Conservation (phyloP, 179 eudicot species). For the Pouteria campechiana region DNA sequence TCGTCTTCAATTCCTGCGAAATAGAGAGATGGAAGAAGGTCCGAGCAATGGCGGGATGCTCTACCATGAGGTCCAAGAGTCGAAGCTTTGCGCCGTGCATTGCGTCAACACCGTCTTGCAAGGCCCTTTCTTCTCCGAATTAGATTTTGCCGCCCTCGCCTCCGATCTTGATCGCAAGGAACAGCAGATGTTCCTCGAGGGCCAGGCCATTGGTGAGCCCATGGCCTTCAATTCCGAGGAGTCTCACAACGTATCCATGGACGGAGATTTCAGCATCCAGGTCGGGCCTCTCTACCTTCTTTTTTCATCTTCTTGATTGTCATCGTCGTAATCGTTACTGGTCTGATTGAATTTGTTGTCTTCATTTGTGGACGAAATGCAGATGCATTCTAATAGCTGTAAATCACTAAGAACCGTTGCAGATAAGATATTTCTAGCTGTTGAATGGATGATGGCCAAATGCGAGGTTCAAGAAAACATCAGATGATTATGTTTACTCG, state of each 20-base stretch:
- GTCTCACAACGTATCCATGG: constrained; percentile 84
- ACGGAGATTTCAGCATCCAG: constrained; percentile 97
- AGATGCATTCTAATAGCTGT: too few relatives aligned
- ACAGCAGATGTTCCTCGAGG: constrained; percentile 61
- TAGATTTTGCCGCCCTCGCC: constrained; percentile 91
- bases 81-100: constrained; percentile 92
- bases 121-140: constrained; percentile 90
- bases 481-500: too few relatives aligned
- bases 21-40: constrained; percentile 24
- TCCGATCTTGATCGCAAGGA: constrained; percentile 77
- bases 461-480: too few relatives aligned
- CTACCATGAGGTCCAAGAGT: constrained; percentile 96
- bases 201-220: constrained; percentile 3
- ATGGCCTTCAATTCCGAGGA: constrained; percentile 25
- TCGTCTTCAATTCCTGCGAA: not conserved
- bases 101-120: constrained; percentile 91
- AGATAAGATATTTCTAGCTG: too few relatives aligned
- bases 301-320: not conserved
- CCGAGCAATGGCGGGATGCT: constrained; percentile 82
- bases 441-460: too few relatives aligned
- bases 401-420: too few relatives aligned
- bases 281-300: constrained; percentile 8
- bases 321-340: not conserved
- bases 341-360: too few relatives aligned
- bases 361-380: too few relatives aligned